Base-by-base conservation (phyloP, 306 rosid species). In the Pterocarpus macrocarpus region DNA sequence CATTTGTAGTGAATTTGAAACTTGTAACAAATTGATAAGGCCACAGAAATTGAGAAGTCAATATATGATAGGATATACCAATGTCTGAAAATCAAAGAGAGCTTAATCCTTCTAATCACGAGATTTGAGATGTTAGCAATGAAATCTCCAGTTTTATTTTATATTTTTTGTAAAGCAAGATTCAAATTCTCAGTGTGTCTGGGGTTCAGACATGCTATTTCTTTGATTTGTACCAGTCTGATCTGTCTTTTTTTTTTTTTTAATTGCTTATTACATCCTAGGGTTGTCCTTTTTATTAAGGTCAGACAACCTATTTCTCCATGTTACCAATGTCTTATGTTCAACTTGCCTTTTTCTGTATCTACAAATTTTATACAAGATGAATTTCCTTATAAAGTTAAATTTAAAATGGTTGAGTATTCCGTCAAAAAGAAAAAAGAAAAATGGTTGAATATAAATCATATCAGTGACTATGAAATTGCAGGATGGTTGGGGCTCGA, bases 331-430 rank as follows among this genome's bases (percentile, higher is more conserved):
- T 55, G 15, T 47, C 32, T 47, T 36, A 17, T 69, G 58, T 32
- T 66, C 30, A 74, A 76, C 33, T 17, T 59, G n/a, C 52, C 35
- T 30, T 16, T 45, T 33, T 76, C 4, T 58, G 72, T 69, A 38
- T 76, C n/a, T 33, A 36, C 73, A 76, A 49, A 61, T 10, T 76
- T 33, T 32, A 41, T n/a, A 49, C 36, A 49, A 13, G 53, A 57
- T 56, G 56, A 78, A 43, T 11, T 34, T 58, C 33, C 41, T 69
- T 59, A 43, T 41, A 34, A 69, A 32, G 16, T 52, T 11, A 57
- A 59, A 16, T 8, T 79, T 22, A 22, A 22, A 1, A 22, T 22
- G 28, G 28, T 22, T 22, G 28, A 22, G 1, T 22, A 22, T 22
- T 22, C 28, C 28, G 28, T 22, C 28, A 22, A 22, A 22, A 22